Base-by-base conservation (phyloP, 2,329 filamentous ascomycete species). In the Cercospora citrullina region DNA sequence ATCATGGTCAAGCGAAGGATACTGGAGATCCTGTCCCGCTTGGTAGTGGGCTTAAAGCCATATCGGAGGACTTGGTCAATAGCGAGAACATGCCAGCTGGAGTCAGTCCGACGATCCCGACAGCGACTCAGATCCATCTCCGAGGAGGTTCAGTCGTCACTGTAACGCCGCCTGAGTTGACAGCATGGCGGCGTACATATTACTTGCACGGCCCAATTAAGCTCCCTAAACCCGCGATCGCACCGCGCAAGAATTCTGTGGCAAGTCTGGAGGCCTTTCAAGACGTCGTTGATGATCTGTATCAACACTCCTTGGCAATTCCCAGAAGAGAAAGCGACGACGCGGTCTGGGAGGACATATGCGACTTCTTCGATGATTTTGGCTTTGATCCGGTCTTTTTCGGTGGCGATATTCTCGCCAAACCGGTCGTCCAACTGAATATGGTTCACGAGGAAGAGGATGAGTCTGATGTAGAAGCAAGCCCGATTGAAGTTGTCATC, bases 201-300 rank as follows among this genome's bases (percentile, higher is more conserved):
- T 83, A 83, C 72, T 67, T 81, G 26, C 79, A 81, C 39, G 81
- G 81, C 9, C 78, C 79, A 1, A 82, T 83, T 60, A 76, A 76
- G 64, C 72, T 83, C n/a, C 78, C 77, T 31, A 76, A 77, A 26
- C 77, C 71, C 31, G 70, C 45, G 0, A 76, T 76, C 4, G 71
- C 77, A 67, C 75, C 77, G 16, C 75, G 79, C n/a, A 80, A 77
- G 74, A 78, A 78, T 42, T 81, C 79, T 10, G 75, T 81, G 12
- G 80, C 80, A 23, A 80, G 75, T 18, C 68, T 81, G 62, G 79
- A 81, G 28, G 75, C 77, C 1, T 81, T 81, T 64, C 77, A 79
- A 65, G 75, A 79, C 21, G 75, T 72, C 14, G 71, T 77, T 30
- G 76, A 77, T 48, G 64, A 71, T 10, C 70, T 76, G 6, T 77